Evolutionary conservation across 1,139 yeast species (phyloP).

Genomic region (Pichia sp.): DNA sequence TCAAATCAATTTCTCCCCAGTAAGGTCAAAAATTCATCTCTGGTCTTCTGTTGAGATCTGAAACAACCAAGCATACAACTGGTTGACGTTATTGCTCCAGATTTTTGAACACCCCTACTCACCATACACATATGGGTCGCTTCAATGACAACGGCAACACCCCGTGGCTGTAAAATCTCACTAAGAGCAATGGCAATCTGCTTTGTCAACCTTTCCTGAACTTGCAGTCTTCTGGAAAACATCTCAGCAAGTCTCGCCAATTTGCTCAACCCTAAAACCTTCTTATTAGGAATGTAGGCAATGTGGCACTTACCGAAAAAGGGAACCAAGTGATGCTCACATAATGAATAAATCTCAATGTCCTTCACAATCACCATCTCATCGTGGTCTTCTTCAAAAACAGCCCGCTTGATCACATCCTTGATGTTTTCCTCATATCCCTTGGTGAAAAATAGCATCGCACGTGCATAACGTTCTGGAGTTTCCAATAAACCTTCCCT

Average conservation of each 20-base stretch:
- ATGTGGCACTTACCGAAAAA: conserved; percentile 95
- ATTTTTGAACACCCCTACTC: conserved; percentile 93
- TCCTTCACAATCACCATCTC: conserved; percentile 98
- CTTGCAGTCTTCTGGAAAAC: conserved; percentile 93
- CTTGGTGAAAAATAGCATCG: conserved; percentile 91
- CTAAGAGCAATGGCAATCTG: conserved; percentile 95
- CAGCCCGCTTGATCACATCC: conserved; percentile 91
- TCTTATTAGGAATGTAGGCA: conserved; percentile 91
- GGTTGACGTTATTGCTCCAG: conserved; percentile 90
- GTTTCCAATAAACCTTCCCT: conserved; percentile 92
- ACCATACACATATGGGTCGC: conserved; percentile 99
- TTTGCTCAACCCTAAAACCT: conserved; percentile 91
- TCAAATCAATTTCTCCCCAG: conserved; percentile 49
- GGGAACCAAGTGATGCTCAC: conserved; percentile 98
- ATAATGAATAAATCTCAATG: conserved; percentile 83
- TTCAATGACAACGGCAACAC: conserved; percentile 97
- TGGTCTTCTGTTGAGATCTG: conserved; percentile 86
- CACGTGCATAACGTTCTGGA: conserved; percentile 93
- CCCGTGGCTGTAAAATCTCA: conserved; percentile 88
- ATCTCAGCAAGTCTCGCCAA: conserved; percentile 94
- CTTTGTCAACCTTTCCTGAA: conserved; percentile 92
- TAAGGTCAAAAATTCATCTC: conserved; percentile 91
- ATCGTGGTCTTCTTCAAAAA: conserved; percentile 96
- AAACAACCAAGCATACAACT: conserved; percentile 98
- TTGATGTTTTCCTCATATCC: conserved; percentile 92